Evolutionary conservation across 768 basidiomycete species (phyloP).

Genomic region (Termitomyces sp.): DNA sequence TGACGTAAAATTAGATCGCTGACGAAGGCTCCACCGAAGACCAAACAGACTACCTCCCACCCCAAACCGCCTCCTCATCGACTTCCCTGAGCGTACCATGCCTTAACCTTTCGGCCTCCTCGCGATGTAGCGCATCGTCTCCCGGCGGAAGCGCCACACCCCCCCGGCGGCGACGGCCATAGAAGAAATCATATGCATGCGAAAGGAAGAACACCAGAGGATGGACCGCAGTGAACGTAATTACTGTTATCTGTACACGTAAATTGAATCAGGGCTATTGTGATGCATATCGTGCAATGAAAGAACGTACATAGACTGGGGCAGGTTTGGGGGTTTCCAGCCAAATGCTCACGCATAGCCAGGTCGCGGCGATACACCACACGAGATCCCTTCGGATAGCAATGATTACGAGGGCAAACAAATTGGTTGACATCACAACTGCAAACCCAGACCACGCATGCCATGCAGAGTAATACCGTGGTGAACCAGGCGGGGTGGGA

Average conservation of each 20-base stretch:
- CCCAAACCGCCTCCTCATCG: conserved; percentile 15
- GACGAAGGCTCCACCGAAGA: background rate
- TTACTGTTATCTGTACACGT: conserved; percentile 43
- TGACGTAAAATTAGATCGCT: background rate
- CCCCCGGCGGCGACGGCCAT: conserved; percentile 3
- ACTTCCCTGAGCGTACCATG: conserved; percentile 12
- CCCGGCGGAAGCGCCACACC: conserved; percentile 17
- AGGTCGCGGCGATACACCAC: conserved; percentile 70
- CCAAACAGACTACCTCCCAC: background rate
- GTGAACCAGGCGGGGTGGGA: conserved; percentile 34
- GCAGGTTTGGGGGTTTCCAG: conserved; percentile 53
- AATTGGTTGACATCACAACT: conserved; percentile 60
- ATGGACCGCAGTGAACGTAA: conserved; percentile 62
- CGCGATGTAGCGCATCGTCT: conserved; percentile 13
- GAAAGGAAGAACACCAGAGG: conserved; percentile 53
- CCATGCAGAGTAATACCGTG: conserved; percentile 46
- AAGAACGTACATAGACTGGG: conserved; percentile 52
- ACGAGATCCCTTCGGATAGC: conserved; percentile 60
- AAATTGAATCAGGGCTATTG: background rate
- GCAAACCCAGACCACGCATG: conserved; percentile 74
- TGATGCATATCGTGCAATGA: background rate
- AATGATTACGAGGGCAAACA: conserved; percentile 50
- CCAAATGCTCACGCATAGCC: conserved; percentile 70
- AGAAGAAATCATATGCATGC: conserved; percentile 32
- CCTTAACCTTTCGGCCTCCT: conserved; percentile 1